These are phyloP conservation scores for Colletotrichum truncatum DNA, from an alignment of 2,329 filamentous ascomycete species.

Conservation along the genomic window DNA sequence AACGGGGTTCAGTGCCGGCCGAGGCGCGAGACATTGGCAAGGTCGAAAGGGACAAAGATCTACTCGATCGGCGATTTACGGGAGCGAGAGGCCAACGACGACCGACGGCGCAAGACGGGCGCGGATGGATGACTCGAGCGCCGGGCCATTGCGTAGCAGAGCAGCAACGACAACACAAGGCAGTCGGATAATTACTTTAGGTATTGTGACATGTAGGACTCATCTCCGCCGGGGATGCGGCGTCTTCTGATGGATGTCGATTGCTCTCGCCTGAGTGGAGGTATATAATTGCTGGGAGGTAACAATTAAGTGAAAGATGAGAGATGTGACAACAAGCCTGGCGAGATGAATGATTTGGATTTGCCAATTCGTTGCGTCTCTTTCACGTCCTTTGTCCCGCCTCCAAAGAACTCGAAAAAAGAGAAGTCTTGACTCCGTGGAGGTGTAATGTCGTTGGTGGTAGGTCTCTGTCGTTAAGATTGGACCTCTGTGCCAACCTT, in stretches of 20 bases:
- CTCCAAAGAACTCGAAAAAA: no score
- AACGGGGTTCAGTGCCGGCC: neutral
- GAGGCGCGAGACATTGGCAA: neutral
- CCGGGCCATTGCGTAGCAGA: neutral
- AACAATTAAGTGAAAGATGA: no score
- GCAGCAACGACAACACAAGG: neutral
- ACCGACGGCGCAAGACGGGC: neutral
- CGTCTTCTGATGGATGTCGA: no score
- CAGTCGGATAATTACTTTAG: neutral
- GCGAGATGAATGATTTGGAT: no score
- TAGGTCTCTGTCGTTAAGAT: neutral
- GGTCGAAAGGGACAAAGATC: slow-evolving; percentile 5
- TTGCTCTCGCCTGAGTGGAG: no score
- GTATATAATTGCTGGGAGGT: no score
- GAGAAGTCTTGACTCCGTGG: neutral
- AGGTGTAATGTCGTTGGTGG: neutral
- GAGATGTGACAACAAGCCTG: no score
- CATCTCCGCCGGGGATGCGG: no score
- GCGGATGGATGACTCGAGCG: slow-evolving; percentile 3
- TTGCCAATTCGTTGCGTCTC: neutral
- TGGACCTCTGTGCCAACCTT: slow-evolving; percentile 4
- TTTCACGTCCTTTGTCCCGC: no score
- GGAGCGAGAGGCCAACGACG: neutral
- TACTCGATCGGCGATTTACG: slow-evolving; percentile 17
- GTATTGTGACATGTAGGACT: no score